These are phyloP conservation scores for Nicotiana noctiflora DNA, from an alignment of 257 asterid genomes.

Conservation along the genomic window DNA sequence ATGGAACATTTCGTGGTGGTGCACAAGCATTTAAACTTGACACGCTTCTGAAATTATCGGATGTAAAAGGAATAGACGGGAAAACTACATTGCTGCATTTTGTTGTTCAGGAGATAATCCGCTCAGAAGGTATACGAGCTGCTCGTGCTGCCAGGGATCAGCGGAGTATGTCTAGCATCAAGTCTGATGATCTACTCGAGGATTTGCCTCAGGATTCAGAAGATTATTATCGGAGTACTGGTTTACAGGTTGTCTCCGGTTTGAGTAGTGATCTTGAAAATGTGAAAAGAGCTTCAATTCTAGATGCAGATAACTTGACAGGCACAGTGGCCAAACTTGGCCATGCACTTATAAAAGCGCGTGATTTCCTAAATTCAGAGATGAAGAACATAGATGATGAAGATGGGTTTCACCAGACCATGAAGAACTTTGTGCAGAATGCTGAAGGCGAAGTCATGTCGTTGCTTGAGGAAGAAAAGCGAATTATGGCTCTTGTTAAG, in stretches of 20 bases:
- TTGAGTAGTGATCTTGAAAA: conserved; percentile 63
- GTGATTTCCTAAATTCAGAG: conserved; percentile 48
- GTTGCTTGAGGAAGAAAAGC: conserved; percentile 74
- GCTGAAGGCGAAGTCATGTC: conserved; percentile 59
- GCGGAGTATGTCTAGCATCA: conserved; percentile 35
- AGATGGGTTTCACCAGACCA: conserved; percentile 50
- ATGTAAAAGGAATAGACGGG: conserved; percentile 86
- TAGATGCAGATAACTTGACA: conserved; percentile 56
- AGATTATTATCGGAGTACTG: conserved; percentile 46
- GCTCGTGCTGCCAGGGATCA: conserved; percentile 47
- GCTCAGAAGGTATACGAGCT: conserved; percentile 83
- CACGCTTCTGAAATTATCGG: conserved; percentile 75
- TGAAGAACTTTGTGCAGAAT: conserved; percentile 52
- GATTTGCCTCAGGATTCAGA: conserved; percentile 39
- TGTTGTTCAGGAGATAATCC: conserved; percentile 83
- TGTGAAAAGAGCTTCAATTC: conserved; percentile 63
- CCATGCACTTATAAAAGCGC: conserved; percentile 41
- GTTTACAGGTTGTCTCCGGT: conserved; percentile 64
- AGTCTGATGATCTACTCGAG: conserved; percentile 36
- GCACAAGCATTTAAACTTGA: conserved; percentile 97
- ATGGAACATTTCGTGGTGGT: conserved; percentile 90
- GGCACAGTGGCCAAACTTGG: conserved; percentile 56
- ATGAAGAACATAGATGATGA: conserved; percentile 43
- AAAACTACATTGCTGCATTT: conserved; percentile 83
- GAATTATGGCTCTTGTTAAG: conserved; percentile 76